Percentiles rank a stretch among this genome's conserved stretches.
Evolutionary conservation across 768 basidiomycete species (phyloP).

Genomic region (Lepiota brunneoincarnata): DNA sequence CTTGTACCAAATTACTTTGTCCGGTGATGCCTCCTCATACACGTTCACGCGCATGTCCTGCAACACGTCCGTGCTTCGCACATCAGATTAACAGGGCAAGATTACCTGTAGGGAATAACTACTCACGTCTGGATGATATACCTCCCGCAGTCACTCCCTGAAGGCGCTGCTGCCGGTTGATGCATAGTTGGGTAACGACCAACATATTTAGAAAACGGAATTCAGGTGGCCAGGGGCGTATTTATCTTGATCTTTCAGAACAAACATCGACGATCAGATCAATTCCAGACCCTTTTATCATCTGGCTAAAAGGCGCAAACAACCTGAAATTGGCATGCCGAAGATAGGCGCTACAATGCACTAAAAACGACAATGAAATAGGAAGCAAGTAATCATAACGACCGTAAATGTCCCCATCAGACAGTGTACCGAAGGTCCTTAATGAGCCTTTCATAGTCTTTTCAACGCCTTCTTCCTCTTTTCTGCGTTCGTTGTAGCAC

Average conservation of each 20-base stretch:
- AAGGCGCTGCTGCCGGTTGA: not conserved
- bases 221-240: too few species aligned
- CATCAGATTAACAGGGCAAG: constrained; percentile 10
- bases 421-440: too few species aligned
- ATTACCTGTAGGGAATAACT: not conserved
- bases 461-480: constrained; percentile 90
- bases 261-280: too few species aligned
- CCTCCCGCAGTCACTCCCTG: not conserved
- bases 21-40: constrained; percentile 46
- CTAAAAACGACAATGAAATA: not conserved
- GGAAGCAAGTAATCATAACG: not conserved
- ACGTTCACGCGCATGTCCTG: constrained; percentile 68
- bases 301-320: too few species aligned
- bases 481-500: constrained; percentile 54
- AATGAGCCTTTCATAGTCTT: constrained; percentile 51
- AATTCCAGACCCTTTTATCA: too few species aligned
- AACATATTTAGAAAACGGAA: too few species aligned
- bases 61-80: constrained; percentile 66
- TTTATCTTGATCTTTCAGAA: too few species aligned
- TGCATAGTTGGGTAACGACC: not conserved
- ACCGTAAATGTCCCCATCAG: too few species aligned
- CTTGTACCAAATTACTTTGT: constrained; percentile 72
- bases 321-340: too few species aligned
- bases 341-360: not conserved
- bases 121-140: constrained; percentile 7